Percentiles rank a stretch among this genome's conserved stretches.
phyloP scores from a whole-genome alignment of 768 basidiomycete genomes.

The Galerina sulciceps region DNA sequence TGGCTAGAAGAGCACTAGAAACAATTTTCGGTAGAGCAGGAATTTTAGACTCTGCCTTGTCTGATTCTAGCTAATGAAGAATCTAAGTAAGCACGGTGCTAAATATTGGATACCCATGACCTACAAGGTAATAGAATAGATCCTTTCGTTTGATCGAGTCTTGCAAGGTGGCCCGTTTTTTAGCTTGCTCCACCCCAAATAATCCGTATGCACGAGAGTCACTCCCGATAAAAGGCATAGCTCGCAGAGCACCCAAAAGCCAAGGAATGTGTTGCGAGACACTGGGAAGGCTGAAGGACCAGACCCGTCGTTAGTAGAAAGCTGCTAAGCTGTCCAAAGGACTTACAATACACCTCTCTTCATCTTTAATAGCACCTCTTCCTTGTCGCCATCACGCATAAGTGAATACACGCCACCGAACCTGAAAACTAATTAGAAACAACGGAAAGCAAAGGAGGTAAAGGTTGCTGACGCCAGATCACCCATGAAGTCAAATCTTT shows the following conservation, averaged over 20 bases:
- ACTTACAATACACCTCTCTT: conserved; percentile 26
- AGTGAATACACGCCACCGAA: conserved; percentile 36
- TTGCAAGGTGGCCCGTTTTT: conserved; percentile 16
- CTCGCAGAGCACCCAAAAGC: conserved; percentile 9
- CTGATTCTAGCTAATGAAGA: background rate
- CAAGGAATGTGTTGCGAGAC: conserved; percentile 28
- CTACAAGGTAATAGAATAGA: conserved; percentile 31
- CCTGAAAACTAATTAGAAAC: conserved; percentile 14
- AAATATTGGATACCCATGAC: background rate
- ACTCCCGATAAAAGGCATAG: conserved; percentile 15
- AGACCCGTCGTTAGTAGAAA: background rate
- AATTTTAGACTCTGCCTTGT: conserved; percentile 1
- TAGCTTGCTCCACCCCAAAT: conserved; percentile 26
- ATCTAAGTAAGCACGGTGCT: background rate
- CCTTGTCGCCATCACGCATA: conserved; percentile 30
- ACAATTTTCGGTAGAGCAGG: conserved; percentile 13
- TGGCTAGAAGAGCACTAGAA: conserved; percentile 26
- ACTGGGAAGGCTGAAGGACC: conserved; percentile 18
- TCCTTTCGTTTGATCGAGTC: conserved; percentile 23
- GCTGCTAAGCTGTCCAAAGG: background rate
- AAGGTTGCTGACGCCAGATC: conserved; percentile 37
- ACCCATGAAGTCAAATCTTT: conserved; percentile 42
- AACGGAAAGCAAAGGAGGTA: background rate
- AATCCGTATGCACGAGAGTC: conserved; percentile 14
- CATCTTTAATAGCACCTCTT: conserved; percentile 16